Evolutionary conservation across 2,329 filamentous ascomycete genomes (phyloP), one percentile per base, ranked within the genome.

Genomic region (Alternaria novae-zelandiae): DNA sequence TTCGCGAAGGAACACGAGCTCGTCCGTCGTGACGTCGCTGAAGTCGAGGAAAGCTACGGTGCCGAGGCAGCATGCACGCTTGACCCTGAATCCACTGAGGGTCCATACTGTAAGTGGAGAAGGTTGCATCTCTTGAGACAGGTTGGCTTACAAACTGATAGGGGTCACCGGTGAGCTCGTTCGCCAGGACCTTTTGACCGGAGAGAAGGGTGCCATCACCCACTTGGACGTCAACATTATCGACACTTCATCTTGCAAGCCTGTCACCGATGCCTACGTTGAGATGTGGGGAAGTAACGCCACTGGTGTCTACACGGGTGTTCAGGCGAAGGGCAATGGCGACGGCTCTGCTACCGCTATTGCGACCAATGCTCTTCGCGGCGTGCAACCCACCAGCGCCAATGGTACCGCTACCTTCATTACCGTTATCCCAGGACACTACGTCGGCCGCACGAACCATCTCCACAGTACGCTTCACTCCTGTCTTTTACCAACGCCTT

Each of bases 151-250:
- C 55, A 23, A 15, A 20, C 50, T 23, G 4, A 7, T 46, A 78
- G 75, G 72, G 70, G 84, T 87, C 54, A 73, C 76, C 15, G 86
- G 85, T 28, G 85, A 87, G 71, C 81, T 83, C 47, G 75, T 88
- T 65, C 82, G 86, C 8, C 66, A 79, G 30, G 79, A 88, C 65
- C 68, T 88, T 25, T 78, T 79, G n/a, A 84, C 86, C 43, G 78
- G 79, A 13, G 81, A 87, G 73, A 70, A 70, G 25, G 86, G 86
- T 46, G 78, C 87, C 45, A 79, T 82, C 44, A 78, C 86, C 36
- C 81, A 82, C n/a, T 69, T 87, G 20, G 85, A 86, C 70, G 80
- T 86, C 66, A 86, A 87, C 73, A 77, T 88, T 28, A 79, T 87
- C 50, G 85, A 88, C 66, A 82, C 85, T 21, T 76, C 81, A 15